Conservation (phyloP, 352 stramenopile species). For the Pythium sukuiense region DNA sequence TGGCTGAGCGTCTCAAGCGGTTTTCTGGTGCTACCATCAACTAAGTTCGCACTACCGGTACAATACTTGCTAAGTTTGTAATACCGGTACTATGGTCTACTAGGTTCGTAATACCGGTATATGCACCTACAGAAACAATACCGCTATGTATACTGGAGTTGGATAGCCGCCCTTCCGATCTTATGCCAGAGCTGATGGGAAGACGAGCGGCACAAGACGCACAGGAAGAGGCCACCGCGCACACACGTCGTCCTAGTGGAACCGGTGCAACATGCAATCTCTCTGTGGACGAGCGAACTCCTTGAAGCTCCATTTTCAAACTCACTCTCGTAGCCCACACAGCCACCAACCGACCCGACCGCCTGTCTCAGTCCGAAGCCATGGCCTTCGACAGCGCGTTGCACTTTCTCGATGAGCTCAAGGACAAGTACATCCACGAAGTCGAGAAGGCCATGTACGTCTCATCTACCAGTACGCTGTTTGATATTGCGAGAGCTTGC, state of each 20-base stretch:
- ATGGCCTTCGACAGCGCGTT: slow-evolving; percentile 35
- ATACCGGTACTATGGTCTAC: not conserved
- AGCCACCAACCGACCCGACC: not conserved
- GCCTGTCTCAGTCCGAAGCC: not conserved
- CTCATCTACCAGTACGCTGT: slow-evolving; percentile 25
- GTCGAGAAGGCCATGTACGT: slow-evolving; percentile 57
- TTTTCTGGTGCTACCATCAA: too few species aligned
- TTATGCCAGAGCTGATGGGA: slow-evolving; percentile 15
- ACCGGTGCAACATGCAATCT: not conserved
- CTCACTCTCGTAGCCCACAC: slow-evolving; percentile 1
- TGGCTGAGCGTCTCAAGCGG: too few species aligned
- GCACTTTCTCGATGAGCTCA: slow-evolving; percentile 54
- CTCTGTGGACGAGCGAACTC: not conserved
- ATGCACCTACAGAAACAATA: too few species aligned
- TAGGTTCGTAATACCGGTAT: too few species aligned
- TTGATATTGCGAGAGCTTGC: not conserved
- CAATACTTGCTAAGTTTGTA: not conserved
- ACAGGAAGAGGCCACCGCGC: slow-evolving; percentile 5
- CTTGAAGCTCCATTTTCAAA: not conserved
- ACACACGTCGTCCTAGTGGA: not conserved
- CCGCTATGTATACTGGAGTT: not conserved
- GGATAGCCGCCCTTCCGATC: slow-evolving; percentile 5
- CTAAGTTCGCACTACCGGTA: too few species aligned
- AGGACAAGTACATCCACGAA: slow-evolving; percentile 62
- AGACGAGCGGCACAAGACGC: slow-evolving; percentile 13